Evolutionary conservation across 352 stramenopile species (phyloP), one percentile per base, ranked within the genome.

Genomic region (Phytopythium oedochilum): DNA sequence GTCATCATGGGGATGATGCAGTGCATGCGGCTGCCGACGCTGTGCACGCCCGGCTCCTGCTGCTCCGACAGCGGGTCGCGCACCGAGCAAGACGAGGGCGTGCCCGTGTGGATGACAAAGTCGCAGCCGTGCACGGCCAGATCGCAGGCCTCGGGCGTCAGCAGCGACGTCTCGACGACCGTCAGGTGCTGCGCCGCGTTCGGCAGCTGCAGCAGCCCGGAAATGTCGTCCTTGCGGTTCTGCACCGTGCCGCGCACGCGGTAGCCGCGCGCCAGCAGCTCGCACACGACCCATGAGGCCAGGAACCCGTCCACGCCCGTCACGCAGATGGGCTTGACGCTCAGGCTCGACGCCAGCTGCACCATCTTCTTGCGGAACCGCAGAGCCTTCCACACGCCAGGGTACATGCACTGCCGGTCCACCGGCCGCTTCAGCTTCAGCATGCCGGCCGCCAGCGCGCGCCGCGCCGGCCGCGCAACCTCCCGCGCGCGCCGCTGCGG

Each of bases 1-100:
- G 84, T 94, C 86, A 96, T 96, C 84, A 96, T 96, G 14, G 86
- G 86, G 31, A 96, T 92, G 67, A 96, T 96, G 44, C 83, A 94
- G 71, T 96, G 86, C 81, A 96, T 92, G 25, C 86, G 83, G 54
- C 86, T 96, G 44, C 86, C 86, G 61, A 96, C 92, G 53, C 83
- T 94, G 55, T 96, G 85, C 22, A 96, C 86, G 3, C 83, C 86
- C 2, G 86, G 86, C 58, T 96, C 86, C 20, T 86, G 71, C 36
- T 89, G 81, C 60, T 96, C 86, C 23, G 86, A 94, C 14, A 93
- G 60, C 29, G 86, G 86, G 43, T 96, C 86, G 36, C 86, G 78
- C 53, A 96, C 84, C 23, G 86, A 92, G 57, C 86, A 96, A 20
- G 82, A 93, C 53, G 86, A 88, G 15, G 86, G 86, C 31, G 84